Evolutionary conservation across 2,329 filamentous ascomycete species (phyloP).

Genomic region (Xylogone sp.): DNA sequence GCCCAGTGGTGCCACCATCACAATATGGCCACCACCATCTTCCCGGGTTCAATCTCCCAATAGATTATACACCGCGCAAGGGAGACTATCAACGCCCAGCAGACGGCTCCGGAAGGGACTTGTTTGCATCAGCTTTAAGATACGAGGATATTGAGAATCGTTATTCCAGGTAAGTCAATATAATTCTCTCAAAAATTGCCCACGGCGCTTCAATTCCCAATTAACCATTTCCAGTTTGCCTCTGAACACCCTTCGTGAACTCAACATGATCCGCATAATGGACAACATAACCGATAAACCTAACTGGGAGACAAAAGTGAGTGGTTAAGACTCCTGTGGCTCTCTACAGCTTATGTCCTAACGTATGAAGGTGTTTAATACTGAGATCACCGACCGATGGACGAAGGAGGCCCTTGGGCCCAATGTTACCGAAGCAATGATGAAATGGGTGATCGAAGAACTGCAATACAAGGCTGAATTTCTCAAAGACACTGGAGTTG

Average conservation of each 20-base stretch:
- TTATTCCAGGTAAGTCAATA: too few species aligned
- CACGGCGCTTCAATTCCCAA: too few species aligned
- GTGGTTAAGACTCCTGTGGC: neutral
- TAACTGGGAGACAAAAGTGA: constrained; percentile 4
- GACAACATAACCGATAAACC: constrained; percentile 13
- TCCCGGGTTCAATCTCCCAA: too few species aligned
- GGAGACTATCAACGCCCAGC: too few species aligned
- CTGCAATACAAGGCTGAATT: constrained; percentile 6
- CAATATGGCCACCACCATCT: too few species aligned
- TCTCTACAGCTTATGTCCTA: neutral
- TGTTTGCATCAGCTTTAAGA: too few species aligned
- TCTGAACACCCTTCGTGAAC: constrained; percentile 2
- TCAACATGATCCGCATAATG: constrained; percentile 12
- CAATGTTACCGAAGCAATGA: constrained; percentile 25
- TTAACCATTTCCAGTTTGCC: too few species aligned
- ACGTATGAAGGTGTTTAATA: constrained; percentile 8
- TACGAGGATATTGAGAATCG: too few species aligned
- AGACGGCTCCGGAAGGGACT: too few species aligned
- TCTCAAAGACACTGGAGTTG: neutral
- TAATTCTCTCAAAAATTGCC: too few species aligned
- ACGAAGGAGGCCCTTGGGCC: constrained; percentile 12
- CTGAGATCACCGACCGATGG: constrained; percentile 13
- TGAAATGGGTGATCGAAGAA: constrained; percentile 14
- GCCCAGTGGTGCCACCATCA: too few species aligned
- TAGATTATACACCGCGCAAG: too few species aligned